phyloP scores from a whole-genome alignment of 306 rosid genomes.

The Inga leiocalycina region DNA sequence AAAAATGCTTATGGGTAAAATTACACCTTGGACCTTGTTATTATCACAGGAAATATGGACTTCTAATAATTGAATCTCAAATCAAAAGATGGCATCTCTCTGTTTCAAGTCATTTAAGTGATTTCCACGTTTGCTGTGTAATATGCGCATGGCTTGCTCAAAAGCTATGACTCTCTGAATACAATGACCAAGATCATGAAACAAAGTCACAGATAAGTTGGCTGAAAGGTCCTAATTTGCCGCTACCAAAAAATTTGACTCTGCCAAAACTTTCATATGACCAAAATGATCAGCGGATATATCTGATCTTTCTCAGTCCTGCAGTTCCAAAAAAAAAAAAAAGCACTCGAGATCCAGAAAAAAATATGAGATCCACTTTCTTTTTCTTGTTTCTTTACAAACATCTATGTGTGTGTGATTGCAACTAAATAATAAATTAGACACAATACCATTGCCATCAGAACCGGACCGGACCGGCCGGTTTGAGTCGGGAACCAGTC shows the following conservation, averaged over 20 bases:
- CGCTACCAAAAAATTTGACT: conserved; percentile 23
- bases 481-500: too few species aligned
- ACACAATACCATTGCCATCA: background rate
- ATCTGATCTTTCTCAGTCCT: background rate
- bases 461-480: too few species aligned
- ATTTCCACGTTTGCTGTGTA: background rate
- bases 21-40: too few species aligned
- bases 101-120: background rate
- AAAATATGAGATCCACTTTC: background rate
- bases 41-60: background rate
- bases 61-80: background rate
- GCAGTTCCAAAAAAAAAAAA: background rate
- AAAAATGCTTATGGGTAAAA: too few species aligned
- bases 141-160: background rate
- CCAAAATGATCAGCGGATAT: background rate
- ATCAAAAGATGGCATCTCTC: background rate
- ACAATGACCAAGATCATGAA: background rate
- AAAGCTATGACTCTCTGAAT: background rate
- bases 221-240: background rate
- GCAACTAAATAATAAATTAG: conserved; percentile 22
- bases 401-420: background rate
- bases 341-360: too few species aligned
- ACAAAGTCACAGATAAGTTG: background rate
- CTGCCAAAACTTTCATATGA: conserved; percentile 33
- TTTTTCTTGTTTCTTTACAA: background rate